Base-by-base conservation (phyloP, 2,329 filamentous ascomycete species). In the Xylaria sp. region DNA sequence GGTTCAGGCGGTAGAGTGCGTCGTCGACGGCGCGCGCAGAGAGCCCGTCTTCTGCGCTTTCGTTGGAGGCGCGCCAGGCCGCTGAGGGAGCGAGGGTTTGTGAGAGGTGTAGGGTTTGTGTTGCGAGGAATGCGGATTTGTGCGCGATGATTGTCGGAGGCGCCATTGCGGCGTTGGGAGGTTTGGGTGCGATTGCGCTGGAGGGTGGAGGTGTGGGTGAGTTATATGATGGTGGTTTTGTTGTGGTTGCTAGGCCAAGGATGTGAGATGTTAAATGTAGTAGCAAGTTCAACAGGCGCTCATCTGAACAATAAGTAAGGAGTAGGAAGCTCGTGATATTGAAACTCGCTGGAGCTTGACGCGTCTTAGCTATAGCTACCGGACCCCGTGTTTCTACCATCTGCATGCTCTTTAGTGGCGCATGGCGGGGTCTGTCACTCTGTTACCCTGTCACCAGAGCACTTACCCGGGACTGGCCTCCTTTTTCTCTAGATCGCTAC, bases 81-180 rank as follows among this genome's bases (percentile, higher is more conserved):
- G 84, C 82, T 1, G 89, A 88, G 0, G 87, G 87, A 13, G 82
- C 76, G 66, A 91, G 83, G 13, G 86, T 84, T 72, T 88, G 87
- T 0, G 89, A 87, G 57, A 93, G 85, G 39, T 88, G 82, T 12
- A 88, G 87, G 63, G 88, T 90, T 76, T 92, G 90, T 6, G 84
- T 80, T 54, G 83, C 83, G 43, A 93, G 83, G 78, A 93, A 93
- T 68, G 84, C 77, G 59, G 89, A 86, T 78, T 93, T 93, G 63
- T 90, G 82, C 28, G 87, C 83, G 56, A 90, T 83, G 70, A 90
- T 84, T 1, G 89, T 90, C 3, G 87, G 87, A 1, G 85, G 79
- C 7, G 78, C 73, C 78, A 79, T 79, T 73, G 72, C 49, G 25
- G 48, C 49, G 18, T 39, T n/a, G 15, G 18, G 2, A 2, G 15